phyloP scores from a whole-genome alignment of 169 alveolate species.

The Hammondia hammondi region DNA sequence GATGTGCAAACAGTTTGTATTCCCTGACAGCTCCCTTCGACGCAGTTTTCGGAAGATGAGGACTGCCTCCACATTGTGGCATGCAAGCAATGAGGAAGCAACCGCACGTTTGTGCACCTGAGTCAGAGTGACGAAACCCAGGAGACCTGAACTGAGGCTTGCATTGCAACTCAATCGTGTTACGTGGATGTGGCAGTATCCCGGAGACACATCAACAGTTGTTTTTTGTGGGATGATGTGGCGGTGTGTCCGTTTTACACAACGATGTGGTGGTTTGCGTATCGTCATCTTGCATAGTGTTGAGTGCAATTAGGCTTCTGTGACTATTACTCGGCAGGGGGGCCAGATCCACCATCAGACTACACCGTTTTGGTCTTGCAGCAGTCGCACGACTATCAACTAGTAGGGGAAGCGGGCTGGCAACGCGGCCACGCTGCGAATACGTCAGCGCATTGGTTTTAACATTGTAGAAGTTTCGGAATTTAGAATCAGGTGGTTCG shows the following conservation, averaged over 20 bases:
- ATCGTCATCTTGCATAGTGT: slow-evolving; percentile 51
- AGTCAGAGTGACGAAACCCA: not conserved
- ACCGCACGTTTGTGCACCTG: not conserved
- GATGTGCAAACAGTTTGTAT: slow-evolving; percentile 49
- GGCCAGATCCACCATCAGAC: no score
- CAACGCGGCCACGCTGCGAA: not conserved
- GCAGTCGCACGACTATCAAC: no score
- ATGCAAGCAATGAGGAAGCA: not conserved
- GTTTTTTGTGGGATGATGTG: not conserved
- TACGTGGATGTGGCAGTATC: not conserved
- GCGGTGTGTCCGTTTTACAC: not conserved
- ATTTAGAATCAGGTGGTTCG: no score
- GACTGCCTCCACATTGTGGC: not conserved
- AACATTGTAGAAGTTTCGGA: no score
- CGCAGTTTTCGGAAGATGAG: not conserved
- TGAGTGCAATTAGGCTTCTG: not conserved
- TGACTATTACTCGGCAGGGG: no score
- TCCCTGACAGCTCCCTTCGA: slow-evolving; percentile 38
- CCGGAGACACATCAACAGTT: not conserved
- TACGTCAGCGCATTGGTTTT: no score
- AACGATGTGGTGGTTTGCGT: no score
- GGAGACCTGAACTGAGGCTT: slow-evolving; percentile 15
- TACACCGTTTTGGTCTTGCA: no score
- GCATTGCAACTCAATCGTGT: not conserved
- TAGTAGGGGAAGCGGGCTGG: no score